These are phyloP conservation scores for Tulasnella sp. DNA, from an alignment of 768 basidiomycete genomes.

Conservation along the genomic window DNA sequence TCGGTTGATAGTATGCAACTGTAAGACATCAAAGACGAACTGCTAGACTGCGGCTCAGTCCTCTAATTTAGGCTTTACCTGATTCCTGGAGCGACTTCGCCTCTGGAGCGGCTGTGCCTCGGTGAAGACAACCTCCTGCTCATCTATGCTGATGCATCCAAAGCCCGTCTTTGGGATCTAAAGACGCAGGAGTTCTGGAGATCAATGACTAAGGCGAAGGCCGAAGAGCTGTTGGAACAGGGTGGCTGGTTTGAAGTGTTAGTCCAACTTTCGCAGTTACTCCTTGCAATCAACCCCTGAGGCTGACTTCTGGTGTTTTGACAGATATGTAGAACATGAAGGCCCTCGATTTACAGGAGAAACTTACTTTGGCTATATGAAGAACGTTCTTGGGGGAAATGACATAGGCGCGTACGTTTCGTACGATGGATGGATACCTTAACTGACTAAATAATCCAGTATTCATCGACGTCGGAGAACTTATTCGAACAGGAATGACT, in stretches of 20 bases:
- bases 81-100: constrained; percentile 75
- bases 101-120: constrained; percentile 60
- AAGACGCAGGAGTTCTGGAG: constrained; percentile 80
- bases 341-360: constrained; percentile 17
- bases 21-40: constrained; percentile 46
- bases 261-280: constrained; percentile 23
- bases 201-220: constrained; percentile 72
- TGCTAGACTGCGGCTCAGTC: not conserved
- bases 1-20: constrained; percentile 69
- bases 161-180: constrained; percentile 84
- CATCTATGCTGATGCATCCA: constrained; percentile 62
- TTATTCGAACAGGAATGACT: constrained; percentile 10
- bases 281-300: not conserved
- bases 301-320: not conserved
- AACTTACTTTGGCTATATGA: not conserved
- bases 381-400: not conserved
- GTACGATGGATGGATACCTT: too few relatives aligned
- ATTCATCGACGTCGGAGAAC: constrained; percentile 18
- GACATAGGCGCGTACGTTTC: not conserved
- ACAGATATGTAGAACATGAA: constrained; percentile 23
- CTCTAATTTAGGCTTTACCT: constrained; percentile 57
- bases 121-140: constrained; percentile 68
- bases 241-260: constrained; percentile 76
- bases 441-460: not conserved
- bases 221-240: constrained; percentile 64